phyloP scores from a whole-genome alignment of 192 early-diverging fungal genomes.

The Coemansia sp. region DNA sequence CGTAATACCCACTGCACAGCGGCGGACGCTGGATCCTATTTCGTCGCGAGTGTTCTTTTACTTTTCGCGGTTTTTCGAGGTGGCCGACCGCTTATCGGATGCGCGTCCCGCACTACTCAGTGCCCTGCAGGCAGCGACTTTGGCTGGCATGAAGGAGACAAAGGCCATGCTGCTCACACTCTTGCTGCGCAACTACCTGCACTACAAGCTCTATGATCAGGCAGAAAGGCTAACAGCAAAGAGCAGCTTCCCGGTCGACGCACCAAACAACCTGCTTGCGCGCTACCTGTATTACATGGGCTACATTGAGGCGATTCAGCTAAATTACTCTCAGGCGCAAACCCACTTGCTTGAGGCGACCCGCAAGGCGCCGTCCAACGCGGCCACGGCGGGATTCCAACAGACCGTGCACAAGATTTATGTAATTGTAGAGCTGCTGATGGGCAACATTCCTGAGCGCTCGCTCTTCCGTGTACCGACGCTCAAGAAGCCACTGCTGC shows the following conservation, averaged over 20 bases:
- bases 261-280: slow-evolving; percentile 90
- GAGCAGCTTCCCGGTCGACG: slow-evolving; percentile 84
- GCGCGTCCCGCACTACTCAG: slow-evolving; percentile 76
- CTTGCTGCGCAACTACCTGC: slow-evolving; percentile 88
- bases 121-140: slow-evolving; percentile 87
- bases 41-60: slow-evolving; percentile 92
- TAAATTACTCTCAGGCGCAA: slow-evolving; percentile 94
- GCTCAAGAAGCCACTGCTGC: slow-evolving; percentile 79
- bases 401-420: slow-evolving; percentile 93
- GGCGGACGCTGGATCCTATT: slow-evolving; percentile 88
- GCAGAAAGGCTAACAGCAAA: slow-evolving; percentile 96
- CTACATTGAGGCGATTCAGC: slow-evolving; percentile 95
- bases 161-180: slow-evolving; percentile 89
- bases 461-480: slow-evolving; percentile 87
- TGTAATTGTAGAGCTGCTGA: slow-evolving; percentile 96
- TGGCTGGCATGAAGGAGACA: slow-evolving; percentile 84
- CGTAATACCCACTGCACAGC: slow-evolving; percentile 67
- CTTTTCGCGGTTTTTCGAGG: slow-evolving; percentile 87
- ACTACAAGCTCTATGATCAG: slow-evolving; percentile 95
- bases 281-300: slow-evolving; percentile 97
- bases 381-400: slow-evolving; percentile 89
- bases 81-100: slow-evolving; percentile 67
- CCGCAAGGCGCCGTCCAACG: slow-evolving; percentile 90
- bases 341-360: slow-evolving; percentile 87
- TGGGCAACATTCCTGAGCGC: slow-evolving; percentile 98